Base-by-base conservation (phyloP, 371 early-diverging fungal genomes). In the Rozella allomycis region DNA sequence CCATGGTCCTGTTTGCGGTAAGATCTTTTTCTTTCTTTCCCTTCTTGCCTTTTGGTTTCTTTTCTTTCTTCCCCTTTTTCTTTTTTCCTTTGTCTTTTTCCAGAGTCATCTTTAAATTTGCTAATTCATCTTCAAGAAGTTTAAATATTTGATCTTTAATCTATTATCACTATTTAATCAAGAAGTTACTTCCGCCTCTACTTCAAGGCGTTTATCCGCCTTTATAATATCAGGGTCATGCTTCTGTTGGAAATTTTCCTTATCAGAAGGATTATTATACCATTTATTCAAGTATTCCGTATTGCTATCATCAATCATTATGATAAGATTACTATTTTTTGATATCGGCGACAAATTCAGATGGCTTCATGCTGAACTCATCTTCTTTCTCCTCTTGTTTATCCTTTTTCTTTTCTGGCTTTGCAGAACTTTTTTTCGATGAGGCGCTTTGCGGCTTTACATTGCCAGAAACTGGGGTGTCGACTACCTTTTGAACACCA, bases 21-120 rank as follows among this genome's bases (percentile, higher is more conserved):
- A 66, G 29, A 26, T 66, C 67, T 40, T 66, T 66, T 34, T 66
- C 64, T 37, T 66, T 66, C 33, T 63, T 66, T 23, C 59, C 66
- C 38, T 65, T 58, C 36, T 51, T 61, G 9, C 43, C 46, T 2
- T 50, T 51, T 45, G 43, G 38, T 54, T 60, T 19, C 41, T 49
- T 12, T 2, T 13, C 49, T 32, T 51, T 47, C 25, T 47, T 49
- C 6, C 49, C 54, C 40, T 55, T 55, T 28, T 58, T 58, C 41
- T 60, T 60, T 6, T 50, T 52, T 61, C 60, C 49, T 44, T 48
- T 53, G 25, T 45, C 47, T 9, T 55, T 29, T 19, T 55, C 61
- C 3, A 63, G 55, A 3, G 64, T 56, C 17, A 56, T 42, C 33
- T 60, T 63, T 28, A 66, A 39, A 37, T 66, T 66, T 32, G 52